Conservation (phyloP, 2,329 filamentous ascomycete genomes). For the Geosmithia flava region DNA sequence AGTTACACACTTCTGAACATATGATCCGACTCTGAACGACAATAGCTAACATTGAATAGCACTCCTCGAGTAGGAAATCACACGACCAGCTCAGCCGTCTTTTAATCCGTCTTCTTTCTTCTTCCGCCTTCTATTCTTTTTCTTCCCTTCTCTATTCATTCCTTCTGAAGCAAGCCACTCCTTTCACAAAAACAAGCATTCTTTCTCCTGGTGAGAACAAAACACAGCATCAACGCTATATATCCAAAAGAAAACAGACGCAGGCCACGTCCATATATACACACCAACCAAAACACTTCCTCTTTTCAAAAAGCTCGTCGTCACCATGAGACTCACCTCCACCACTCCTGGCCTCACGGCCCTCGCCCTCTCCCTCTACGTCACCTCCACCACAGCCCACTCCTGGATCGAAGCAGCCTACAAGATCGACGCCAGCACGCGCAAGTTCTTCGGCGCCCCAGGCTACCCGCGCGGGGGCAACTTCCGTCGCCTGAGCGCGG, state of each 20-base stretch:
- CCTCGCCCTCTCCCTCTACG: constrained; percentile 17
- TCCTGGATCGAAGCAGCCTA: constrained; percentile 73
- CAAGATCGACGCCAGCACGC: constrained; percentile 61
- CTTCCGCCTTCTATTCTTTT: neutral
- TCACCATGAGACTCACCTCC: constrained; percentile 1
- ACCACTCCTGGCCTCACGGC: constrained; percentile 9
- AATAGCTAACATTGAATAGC: neutral
- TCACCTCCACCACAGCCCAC: constrained; percentile 38
- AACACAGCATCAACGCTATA: neutral
- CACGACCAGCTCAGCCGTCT: neutral
- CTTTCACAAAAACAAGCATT: too few relatives aligned
- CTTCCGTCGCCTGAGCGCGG: constrained; percentile 21
- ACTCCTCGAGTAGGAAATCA: neutral
- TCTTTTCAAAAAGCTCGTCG: neutral
- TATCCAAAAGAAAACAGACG: neutral
- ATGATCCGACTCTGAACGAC: neutral
- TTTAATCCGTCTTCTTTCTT: neutral
- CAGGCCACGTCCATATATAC: neutral
- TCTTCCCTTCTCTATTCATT: neutral
- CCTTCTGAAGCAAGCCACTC: neutral
- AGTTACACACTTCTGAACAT: neutral
- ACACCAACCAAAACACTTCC: neutral
- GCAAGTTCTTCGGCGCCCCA: constrained; percentile 24
- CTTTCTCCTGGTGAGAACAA: constrained; percentile 2
- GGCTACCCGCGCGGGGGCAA: constrained; percentile 63